A percentile compares a stretch with the other conserved stretches of the same genome.
phyloP scores from a whole-genome alignment of 345 rosid genomes.

The Corchorus capsularis region DNA sequence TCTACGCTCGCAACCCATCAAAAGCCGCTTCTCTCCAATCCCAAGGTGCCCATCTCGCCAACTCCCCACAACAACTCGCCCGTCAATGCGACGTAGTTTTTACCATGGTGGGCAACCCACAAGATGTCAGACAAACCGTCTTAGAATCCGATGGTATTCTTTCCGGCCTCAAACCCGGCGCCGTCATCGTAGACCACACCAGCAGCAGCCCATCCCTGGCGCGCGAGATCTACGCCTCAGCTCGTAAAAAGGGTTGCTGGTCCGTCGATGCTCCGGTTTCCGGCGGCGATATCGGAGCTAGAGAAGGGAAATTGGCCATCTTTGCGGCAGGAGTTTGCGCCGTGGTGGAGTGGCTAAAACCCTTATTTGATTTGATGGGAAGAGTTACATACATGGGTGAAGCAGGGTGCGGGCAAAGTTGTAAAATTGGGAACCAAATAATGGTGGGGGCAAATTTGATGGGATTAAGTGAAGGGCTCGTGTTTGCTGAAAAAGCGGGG shows the following conservation, averaged over 20 bases:
- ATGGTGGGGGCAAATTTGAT: constrained; percentile 64
- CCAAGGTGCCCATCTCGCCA: constrained; percentile 57
- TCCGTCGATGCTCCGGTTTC: constrained; percentile 82
- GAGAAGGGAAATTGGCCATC: constrained; percentile 63
- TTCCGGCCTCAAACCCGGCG: constrained; percentile 56
- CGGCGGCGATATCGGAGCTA: constrained; percentile 70
- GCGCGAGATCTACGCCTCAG: constrained; percentile 53
- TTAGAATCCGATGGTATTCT: constrained; percentile 53
- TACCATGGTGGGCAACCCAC: constrained; percentile 81
- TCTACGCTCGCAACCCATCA: constrained; percentile 69
- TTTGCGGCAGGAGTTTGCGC: constrained; percentile 67
- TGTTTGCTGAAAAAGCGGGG: constrained; percentile 69
- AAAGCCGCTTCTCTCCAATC: constrained; percentile 57
- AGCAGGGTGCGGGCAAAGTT: constrained; percentile 77
- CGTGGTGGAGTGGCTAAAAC: constrained; percentile 62
- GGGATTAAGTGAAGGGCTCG: constrained; percentile 76
- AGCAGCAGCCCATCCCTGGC: constrained; percentile 68
- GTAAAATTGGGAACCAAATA: constrained; percentile 82
- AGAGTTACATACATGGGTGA: constrained; percentile 61
- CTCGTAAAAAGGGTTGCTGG: constrained; percentile 54
- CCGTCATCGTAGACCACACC: constrained; percentile 69
- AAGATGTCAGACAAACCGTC: constrained; percentile 68
- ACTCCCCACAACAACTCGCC: constrained; percentile 52
- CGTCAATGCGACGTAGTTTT: constrained; percentile 57
- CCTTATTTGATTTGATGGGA: constrained; percentile 61